Percentiles rank a stretch among this genome's conserved stretches.
These are phyloP conservation scores for Aspergillus coremiiformis DNA, from an alignment of 495 filamentous ascomycete species.

Conservation along the genomic window DNA sequence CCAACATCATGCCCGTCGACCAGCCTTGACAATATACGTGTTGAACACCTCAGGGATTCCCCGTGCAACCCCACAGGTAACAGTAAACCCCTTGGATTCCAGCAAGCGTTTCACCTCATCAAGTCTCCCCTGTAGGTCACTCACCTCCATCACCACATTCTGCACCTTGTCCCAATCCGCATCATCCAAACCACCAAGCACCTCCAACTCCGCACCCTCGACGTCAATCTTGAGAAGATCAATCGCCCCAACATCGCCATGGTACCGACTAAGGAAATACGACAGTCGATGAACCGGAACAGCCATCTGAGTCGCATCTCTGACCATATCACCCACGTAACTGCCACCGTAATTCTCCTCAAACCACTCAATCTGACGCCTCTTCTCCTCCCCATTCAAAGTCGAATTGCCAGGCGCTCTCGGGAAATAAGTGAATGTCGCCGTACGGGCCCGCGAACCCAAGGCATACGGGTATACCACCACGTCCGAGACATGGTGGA, in stretches of 20 bases:
- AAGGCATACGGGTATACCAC: background rate
- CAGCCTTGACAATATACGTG: background rate
- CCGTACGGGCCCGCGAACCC: background rate
- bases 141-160: background rate
- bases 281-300: background rate
- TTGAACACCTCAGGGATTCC: background rate
- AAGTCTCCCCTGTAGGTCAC: background rate
- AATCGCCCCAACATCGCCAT: background rate
- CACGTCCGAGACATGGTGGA: background rate
- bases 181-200: background rate
- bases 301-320: background rate
- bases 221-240: conserved; percentile 4
- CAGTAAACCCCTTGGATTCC: background rate
- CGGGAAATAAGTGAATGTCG: background rate
- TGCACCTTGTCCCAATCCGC: background rate
- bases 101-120: background rate
- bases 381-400: background rate
- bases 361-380: background rate
- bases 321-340: background rate
- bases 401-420: background rate
- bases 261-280: background rate
- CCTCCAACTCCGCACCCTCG: background rate
- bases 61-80: background rate
- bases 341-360: background rate
- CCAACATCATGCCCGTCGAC: background rate